These are phyloP conservation scores for Iris pallida DNA, from an alignment of 116 monocot genomes.

Conservation along the genomic window DNA sequence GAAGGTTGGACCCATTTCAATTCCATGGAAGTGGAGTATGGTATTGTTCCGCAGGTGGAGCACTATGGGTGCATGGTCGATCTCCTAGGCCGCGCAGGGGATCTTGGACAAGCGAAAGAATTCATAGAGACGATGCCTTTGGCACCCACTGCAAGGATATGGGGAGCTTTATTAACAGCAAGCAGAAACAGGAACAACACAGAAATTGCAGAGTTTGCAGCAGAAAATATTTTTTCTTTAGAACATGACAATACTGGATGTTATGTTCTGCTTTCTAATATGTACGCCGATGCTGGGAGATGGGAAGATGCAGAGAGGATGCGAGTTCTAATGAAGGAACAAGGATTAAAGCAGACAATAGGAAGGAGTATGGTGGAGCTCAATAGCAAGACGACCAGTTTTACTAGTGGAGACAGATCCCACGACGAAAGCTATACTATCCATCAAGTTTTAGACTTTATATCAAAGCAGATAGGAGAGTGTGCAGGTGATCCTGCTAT, in stretches of 20 bases:
- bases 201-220: conserved; percentile 62
- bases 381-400: conserved; percentile 27
- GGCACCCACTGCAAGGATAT: conserved; percentile 61
- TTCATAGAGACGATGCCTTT: conserved; percentile 69
- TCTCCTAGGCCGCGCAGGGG: conserved; percentile 62
- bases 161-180: conserved; percentile 76
- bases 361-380: conserved; percentile 56
- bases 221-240: conserved; percentile 39
- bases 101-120: conserved; percentile 36
- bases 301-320: conserved; percentile 54
- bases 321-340: conserved; percentile 44
- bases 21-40: conserved; percentile 47
- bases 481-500: neutral
- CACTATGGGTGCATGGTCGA: conserved; percentile 90
- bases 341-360: conserved; percentile 36
- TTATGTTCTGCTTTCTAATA: conserved; percentile 49
- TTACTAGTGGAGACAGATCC: conserved; percentile 55
- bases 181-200: conserved; percentile 65
- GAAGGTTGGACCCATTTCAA: conserved; percentile 68
- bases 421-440: conserved; percentile 36
- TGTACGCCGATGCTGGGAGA: conserved; percentile 72
- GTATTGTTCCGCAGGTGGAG: conserved; percentile 54
- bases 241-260: conserved; percentile 85
- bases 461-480: conserved; percentile 57
- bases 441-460: conserved; percentile 37